phyloP scores from a whole-genome alignment of 768 basidiomycete species.

The Naematelia encephala region DNA sequence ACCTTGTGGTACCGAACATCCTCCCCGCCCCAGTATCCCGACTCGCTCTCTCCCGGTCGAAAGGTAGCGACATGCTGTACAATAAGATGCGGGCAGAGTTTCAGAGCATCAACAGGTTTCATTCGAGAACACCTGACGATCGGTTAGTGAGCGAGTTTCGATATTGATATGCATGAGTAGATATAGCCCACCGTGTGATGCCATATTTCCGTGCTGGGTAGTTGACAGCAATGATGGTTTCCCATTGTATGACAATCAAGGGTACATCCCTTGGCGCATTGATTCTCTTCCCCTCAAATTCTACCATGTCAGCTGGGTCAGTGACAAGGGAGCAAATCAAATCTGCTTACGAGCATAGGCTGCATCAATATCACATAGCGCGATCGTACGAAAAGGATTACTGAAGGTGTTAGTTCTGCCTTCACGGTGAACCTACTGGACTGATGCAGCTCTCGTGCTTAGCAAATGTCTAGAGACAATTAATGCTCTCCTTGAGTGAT shows the following conservation, averaged over 20 bases:
- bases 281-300: slow-evolving; percentile 79
- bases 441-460: too few relatives aligned
- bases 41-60: slow-evolving; percentile 59
- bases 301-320: slow-evolving; percentile 25
- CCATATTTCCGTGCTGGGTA: slow-evolving; percentile 89
- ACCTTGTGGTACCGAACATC: slow-evolving; percentile 89
- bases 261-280: slow-evolving; percentile 54
- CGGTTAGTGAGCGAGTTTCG: too few relatives aligned
- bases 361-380: slow-evolving; percentile 71
- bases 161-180: too few relatives aligned
- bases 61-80: slow-evolving; percentile 95
- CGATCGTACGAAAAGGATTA: slow-evolving; percentile 61
- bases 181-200: slow-evolving; percentile 80
- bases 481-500: too few relatives aligned
- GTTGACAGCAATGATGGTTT: slow-evolving; percentile 78
- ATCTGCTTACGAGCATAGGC: slow-evolving; percentile 54
- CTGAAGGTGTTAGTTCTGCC: too few relatives aligned
- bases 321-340: too few relatives aligned
- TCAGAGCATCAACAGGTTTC: too few relatives aligned
- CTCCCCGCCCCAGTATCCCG: slow-evolving; percentile 89
- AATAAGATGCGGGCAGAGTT: slow-evolving; percentile 76
- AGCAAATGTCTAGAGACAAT: too few relatives aligned
- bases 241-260: slow-evolving; percentile 35
- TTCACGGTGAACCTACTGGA: too few relatives aligned
- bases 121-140: too few relatives aligned